phyloP scores from a whole-genome alignment of 306 rosid genomes.

The Castanea crenata region DNA sequence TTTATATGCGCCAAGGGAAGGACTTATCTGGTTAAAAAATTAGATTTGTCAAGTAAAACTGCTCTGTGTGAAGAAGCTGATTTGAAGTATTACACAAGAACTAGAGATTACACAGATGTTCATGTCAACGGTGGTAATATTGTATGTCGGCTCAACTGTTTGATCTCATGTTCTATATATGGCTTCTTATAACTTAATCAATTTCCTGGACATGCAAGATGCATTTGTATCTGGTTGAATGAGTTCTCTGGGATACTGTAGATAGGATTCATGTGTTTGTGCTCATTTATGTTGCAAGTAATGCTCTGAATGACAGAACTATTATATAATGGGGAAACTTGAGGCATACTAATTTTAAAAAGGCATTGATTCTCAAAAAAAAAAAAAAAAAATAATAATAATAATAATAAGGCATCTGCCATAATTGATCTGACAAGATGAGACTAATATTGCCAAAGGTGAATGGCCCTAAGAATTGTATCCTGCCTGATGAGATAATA shows the following conservation, averaged over 20 bases:
- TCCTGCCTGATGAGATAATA: neutral
- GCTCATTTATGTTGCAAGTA: neutral
- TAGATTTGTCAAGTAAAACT: conserved; percentile 55
- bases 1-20: conserved; percentile 84
- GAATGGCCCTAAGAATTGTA: neutral
- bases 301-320: neutral
- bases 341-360: neutral
- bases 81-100: conserved; percentile 80
- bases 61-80: conserved; percentile 77
- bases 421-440: neutral
- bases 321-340: too few species aligned
- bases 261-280: neutral
- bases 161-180: conserved; percentile 15
- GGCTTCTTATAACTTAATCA: conserved; percentile 14
- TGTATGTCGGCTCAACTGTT: conserved; percentile 53
- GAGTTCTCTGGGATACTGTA: neutral
- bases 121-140: conserved; percentile 70
- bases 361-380: neutral
- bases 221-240: neutral
- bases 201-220: neutral
- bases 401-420: too few species aligned
- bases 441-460: neutral
- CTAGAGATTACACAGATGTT: conserved; percentile 77
- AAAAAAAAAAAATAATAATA: too few species aligned
- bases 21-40: conserved; percentile 72